Evolutionary conservation across 2,329 filamentous ascomycete genomes (phyloP).

Genomic region (Aspergillus japonicus): DNA sequence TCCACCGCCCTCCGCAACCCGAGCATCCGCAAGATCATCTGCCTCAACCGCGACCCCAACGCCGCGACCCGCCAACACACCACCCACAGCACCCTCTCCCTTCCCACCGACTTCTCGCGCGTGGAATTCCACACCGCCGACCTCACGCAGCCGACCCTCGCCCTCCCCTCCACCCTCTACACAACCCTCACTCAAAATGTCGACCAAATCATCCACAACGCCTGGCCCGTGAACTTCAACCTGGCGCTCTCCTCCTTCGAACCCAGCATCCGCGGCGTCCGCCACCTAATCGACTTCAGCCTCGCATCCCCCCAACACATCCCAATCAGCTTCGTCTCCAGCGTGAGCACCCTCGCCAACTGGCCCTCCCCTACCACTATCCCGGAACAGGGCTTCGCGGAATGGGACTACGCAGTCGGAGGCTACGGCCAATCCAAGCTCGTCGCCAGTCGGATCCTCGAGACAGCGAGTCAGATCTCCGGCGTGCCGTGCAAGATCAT

Average conservation of each 20-base stretch:
- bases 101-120: background rate
- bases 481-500: conserved; percentile 24
- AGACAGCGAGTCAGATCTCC: conserved; percentile 21
- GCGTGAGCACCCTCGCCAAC: conserved; percentile 26
- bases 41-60: conserved; percentile 10
- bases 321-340: conserved; percentile 29
- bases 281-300: conserved; percentile 27
- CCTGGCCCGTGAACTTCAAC: conserved; percentile 36
- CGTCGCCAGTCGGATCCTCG: conserved; percentile 49
- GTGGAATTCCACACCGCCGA: conserved; percentile 31
- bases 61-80: conserved; percentile 1
- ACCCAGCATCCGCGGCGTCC: conserved; percentile 24
- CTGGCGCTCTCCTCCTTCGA: conserved; percentile 27
- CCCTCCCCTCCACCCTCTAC: conserved; percentile 16
- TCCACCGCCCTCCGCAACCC: background rate
- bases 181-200: conserved; percentile 13
- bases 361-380: conserved; percentile 8
- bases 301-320: conserved; percentile 13
- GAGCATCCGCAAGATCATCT: background rate
- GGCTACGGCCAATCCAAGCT: conserved; percentile 39
- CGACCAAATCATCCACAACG: conserved; percentile 30
- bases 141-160: conserved; percentile 20
- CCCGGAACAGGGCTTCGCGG: conserved; percentile 4
- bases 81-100: background rate
- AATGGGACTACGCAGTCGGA: conserved; percentile 26